These are phyloP conservation scores for Gliomastix tumulicola DNA, from an alignment of 2,329 filamentous ascomycete genomes.

Conservation along the genomic window DNA sequence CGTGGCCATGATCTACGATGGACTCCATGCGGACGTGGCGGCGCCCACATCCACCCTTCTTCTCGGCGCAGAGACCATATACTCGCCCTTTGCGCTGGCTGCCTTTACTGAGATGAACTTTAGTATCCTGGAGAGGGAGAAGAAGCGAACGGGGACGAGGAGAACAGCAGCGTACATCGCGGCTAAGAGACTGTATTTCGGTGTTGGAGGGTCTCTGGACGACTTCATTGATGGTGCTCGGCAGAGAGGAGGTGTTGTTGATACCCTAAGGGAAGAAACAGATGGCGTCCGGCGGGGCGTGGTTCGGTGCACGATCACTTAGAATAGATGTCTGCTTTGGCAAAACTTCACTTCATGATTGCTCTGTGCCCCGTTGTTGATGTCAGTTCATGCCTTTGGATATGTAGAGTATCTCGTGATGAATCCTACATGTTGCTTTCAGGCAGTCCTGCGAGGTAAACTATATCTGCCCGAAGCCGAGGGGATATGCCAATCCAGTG, in stretches of 20 bases:
- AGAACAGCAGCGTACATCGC: slow-evolving; percentile 54
- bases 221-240: slow-evolving; percentile 56
- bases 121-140: slow-evolving; percentile 44
- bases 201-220: slow-evolving; percentile 74
- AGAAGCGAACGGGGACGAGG: too few species aligned
- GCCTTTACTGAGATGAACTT: slow-evolving; percentile 64
- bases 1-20: slow-evolving; percentile 46
- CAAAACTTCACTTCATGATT: too few species aligned
- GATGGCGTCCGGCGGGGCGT: slow-evolving; percentile 57
- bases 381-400: too few species aligned
- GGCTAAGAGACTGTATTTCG: slow-evolving; percentile 78
- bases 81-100: slow-evolving; percentile 64
- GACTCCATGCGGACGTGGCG: slow-evolving; percentile 1
- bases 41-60: slow-evolving; percentile 40
- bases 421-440: too few species aligned
- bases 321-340: too few species aligned
- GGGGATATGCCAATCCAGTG: too few species aligned
- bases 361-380: too few species aligned
- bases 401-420: too few species aligned
- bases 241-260: slow-evolving; percentile 38
- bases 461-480: too few species aligned
- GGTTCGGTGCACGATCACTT: too few species aligned
- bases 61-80: slow-evolving; percentile 76
- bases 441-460: too few species aligned
- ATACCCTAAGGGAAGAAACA: slow-evolving; percentile 48